These are phyloP conservation scores for Monilinia laxa DNA, from an alignment of 2,329 filamentous ascomycete species.

Conservation along the genomic window DNA sequence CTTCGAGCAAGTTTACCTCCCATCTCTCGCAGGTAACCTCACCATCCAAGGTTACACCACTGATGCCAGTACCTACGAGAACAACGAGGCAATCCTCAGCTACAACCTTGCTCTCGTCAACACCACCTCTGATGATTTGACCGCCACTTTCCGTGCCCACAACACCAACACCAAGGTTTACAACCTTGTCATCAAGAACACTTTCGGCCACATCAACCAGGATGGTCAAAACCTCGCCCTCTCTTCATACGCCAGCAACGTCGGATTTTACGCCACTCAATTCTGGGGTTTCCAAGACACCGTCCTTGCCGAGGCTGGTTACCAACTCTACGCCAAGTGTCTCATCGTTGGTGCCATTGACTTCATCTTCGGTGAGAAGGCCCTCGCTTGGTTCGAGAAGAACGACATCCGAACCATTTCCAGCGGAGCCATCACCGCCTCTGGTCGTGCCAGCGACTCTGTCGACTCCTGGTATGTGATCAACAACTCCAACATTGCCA, in stretches of 20 bases:
- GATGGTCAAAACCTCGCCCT: constrained; percentile 55
- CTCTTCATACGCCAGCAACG: constrained; percentile 50
- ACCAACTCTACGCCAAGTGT: constrained; percentile 55
- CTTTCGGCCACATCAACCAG: constrained; percentile 31
- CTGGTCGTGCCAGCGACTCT: constrained; percentile 43
- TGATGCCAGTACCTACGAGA: constrained; percentile 46
- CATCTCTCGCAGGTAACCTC: constrained; percentile 47
- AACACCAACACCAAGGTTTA: constrained; percentile 54
- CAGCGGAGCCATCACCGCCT: constrained; percentile 48
- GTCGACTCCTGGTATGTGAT: constrained; percentile 54
- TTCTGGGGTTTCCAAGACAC: constrained; percentile 59
- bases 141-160: constrained; percentile 37
- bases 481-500: constrained; percentile 51
- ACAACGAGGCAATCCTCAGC: constrained; percentile 50
- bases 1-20: constrained; percentile 56
- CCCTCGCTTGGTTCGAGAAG: constrained; percentile 52
- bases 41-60: constrained; percentile 56
- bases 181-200: constrained; percentile 53
- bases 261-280: constrained; percentile 57
- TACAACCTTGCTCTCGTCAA: constrained; percentile 45
- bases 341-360: constrained; percentile 59
- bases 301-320: constrained; percentile 49
- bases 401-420: constrained; percentile 47
- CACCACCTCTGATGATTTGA: constrained; percentile 46
- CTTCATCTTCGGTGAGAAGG: constrained; percentile 57